Evolutionary conservation across 1,284 basidiomycete genomes (phyloP), one percentile per base, ranked within the genome.

Genomic region (Sanghuangporus sanghuang): DNA sequence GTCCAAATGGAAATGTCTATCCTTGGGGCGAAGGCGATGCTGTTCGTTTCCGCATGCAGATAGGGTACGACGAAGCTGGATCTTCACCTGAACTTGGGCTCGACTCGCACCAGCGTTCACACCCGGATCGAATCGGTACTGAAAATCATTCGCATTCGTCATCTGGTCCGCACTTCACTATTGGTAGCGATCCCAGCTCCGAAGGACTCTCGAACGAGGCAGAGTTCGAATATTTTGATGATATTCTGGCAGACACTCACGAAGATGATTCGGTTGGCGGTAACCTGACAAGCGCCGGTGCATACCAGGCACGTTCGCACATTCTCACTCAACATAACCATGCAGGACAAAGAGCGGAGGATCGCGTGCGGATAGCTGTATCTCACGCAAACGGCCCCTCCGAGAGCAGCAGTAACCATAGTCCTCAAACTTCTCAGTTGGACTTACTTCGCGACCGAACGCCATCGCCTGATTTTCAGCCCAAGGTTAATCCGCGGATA

Each of bases 141-240:
- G 21, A 16, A 16, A 52, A 50, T 60, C 56, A 3, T 5, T 7
- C 16, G 16, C 44, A 46, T 56, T 63, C 58, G 6, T 53, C 52
- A 16, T n/a, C 53, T 7, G 6, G 7, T 14, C 11, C 32, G 11
- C 16, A n/a, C 18, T n/a, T n/a, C 16, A 36, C 32, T 32, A 2
- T 7, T 46, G 53, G 32, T 67, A 53, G 73, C 23, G 71, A 67
- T 56, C 61, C 59, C 68, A 73, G 72, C 63, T 74, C 71, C 63
- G 73, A 73, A 16, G 75, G 77, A 42, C 71, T 71, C 23, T 77
- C 78, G 50, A 76, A 81, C 57, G 82, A 80, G 65, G 84, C 85
- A 63, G 81, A 81, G 5, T 83, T 82, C 66, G 86, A 89, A 69
- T 85, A 86, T 72, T 86, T 87, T 70, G 82, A 77, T 36, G 35